phyloP scores from a whole-genome alignment of 371 early-diverging fungal genomes.

The Mortierella sp. region DNA sequence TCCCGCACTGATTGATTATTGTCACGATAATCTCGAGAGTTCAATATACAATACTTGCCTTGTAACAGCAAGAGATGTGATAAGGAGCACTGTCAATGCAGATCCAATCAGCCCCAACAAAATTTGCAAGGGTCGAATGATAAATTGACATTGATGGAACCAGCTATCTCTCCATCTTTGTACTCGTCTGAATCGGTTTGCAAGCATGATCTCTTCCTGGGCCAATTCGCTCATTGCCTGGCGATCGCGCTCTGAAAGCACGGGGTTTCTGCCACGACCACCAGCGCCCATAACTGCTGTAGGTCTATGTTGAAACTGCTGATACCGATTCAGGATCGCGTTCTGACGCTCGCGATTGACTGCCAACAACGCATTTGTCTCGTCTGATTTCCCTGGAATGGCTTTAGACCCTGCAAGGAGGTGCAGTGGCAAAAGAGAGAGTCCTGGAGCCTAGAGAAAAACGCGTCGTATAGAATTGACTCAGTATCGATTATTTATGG shows the following conservation, averaged over 20 bases:
- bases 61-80: slow-evolving; percentile 28
- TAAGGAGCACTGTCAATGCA: slow-evolving; percentile 12
- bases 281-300: slow-evolving; percentile 8
- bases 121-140: slow-evolving; percentile 36
- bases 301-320: slow-evolving; percentile 19
- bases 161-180: slow-evolving; percentile 25
- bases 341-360: slow-evolving; percentile 28
- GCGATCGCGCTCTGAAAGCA: slow-evolving; percentile 60
- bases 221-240: slow-evolving; percentile 62
- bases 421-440: slow-evolving; percentile 32
- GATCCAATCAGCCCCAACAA: slow-evolving; percentile 18
- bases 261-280: slow-evolving; percentile 1
- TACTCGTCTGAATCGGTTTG: slow-evolving; percentile 12
- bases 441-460: slow-evolving; percentile 36
- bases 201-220: slow-evolving; percentile 52
- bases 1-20: too few relatives aligned
- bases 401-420: slow-evolving; percentile 28
- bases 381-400: slow-evolving; percentile 15
- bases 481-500: background rate
- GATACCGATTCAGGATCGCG: slow-evolving; percentile 29
- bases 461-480: background rate
- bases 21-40: background rate
- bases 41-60: slow-evolving; percentile 3
- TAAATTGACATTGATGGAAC: slow-evolving; percentile 17
- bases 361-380: slow-evolving; percentile 16